Evolutionary conservation across 352 stramenopile species (phyloP).

Genomic region (Globisporangium emineosum): DNA sequence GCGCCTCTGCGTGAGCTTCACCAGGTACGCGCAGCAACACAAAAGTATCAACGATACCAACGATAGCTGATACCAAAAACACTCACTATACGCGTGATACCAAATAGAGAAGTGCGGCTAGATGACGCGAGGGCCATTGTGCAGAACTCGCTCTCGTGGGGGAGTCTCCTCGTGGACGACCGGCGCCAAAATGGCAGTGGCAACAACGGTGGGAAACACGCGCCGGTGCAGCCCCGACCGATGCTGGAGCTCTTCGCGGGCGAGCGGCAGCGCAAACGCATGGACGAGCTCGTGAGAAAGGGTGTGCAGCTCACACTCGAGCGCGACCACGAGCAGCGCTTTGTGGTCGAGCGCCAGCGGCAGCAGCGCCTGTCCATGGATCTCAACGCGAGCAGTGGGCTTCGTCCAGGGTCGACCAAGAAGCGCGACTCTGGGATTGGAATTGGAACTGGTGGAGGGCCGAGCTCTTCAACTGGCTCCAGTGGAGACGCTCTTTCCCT

Average conservation of each 20-base stretch:
- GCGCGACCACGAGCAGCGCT: conserved; percentile 51
- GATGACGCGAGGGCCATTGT: conserved; percentile 74
- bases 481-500: not conserved
- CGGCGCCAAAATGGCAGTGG: not conserved
- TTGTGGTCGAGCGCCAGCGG: conserved; percentile 43
- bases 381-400: not conserved
- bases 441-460: not conserved
- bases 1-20: conserved; percentile 41
- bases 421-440: conserved; percentile 19
- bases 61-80: not conserved
- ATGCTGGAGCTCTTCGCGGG: conserved; percentile 45
- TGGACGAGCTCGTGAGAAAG: conserved; percentile 56
- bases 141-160: conserved; percentile 46
- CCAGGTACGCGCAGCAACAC: conserved; percentile 12
- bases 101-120: conserved; percentile 45
- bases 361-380: conserved; percentile 30
- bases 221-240: conserved; percentile 1
- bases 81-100: not conserved
- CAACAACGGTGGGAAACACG: not conserved
- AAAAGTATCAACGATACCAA: not conserved
- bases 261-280: conserved; percentile 26
- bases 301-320: conserved; percentile 72
- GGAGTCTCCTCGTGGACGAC: conserved; percentile 21
- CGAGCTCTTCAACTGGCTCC: not conserved
- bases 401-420: conserved; percentile 9